A percentile compares a stretch with the other conserved stretches of the same genome.
phyloP scores from a whole-genome alignment of 2,329 filamentous ascomycete genomes.

The Paramyrothecium roridum region DNA sequence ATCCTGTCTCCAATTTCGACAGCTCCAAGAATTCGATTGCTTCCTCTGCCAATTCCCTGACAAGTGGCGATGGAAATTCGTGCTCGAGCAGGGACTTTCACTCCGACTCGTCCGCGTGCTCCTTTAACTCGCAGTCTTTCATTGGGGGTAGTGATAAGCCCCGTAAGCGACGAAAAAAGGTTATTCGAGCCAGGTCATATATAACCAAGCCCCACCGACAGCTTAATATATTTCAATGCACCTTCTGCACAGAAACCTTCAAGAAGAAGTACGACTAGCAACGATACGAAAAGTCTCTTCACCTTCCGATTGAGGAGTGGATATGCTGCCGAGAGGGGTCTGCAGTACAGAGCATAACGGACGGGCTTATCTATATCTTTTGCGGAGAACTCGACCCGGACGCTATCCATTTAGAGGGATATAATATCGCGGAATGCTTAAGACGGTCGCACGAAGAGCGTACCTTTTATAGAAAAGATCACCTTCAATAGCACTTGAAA shows the following conservation, averaged over 20 bases:
- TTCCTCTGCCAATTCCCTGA: conserved; percentile 11
- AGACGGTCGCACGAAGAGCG: conserved; percentile 41
- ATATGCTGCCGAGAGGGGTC: conserved; percentile 31
- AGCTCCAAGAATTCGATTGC: conserved; percentile 1
- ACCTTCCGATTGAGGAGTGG: conserved; percentile 40
- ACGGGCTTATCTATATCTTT: conserved; percentile 31
- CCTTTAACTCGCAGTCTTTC: conserved; percentile 3
- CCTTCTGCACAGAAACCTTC: conserved; percentile 40
- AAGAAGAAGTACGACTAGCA: conserved; percentile 40
- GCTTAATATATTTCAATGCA: conserved; percentile 28
- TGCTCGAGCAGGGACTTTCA: conserved; percentile 3
- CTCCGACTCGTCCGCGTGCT: conserved; percentile 9
- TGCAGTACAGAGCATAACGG: conserved; percentile 34
- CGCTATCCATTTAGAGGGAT: conserved; percentile 24
- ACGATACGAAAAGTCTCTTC: conserved; percentile 45
- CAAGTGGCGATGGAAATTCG: conserved; percentile 14
- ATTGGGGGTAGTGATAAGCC: background rate
- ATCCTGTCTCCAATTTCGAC: background rate
- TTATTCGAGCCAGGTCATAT: background rate
- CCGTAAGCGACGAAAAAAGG: conserved; percentile 1
- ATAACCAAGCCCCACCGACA: background rate
- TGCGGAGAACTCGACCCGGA: conserved; percentile 26
- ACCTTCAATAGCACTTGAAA: conserved; percentile 34
- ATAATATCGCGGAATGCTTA: conserved; percentile 39
- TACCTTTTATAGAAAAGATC: conserved; percentile 36